Evolutionary conservation across 2,329 filamentous ascomycete genomes (phyloP).

Genomic region (Phyllosticta capitalensis): DNA sequence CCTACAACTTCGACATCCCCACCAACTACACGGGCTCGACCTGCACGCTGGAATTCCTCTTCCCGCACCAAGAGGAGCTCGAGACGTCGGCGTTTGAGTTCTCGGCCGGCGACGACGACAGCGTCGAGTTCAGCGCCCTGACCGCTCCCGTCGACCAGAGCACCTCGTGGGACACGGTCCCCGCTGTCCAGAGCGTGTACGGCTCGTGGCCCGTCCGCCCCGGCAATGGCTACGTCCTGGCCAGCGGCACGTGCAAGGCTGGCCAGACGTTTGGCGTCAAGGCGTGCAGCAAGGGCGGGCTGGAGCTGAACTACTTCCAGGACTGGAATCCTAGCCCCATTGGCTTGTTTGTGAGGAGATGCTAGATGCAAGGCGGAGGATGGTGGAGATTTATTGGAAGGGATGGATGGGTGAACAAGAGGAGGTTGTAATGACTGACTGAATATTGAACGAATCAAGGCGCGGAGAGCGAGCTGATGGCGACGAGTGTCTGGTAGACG

Average conservation of each 20-base stretch:
- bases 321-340: constrained; percentile 48
- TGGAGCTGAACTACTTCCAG: constrained; percentile 52
- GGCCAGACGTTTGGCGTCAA: constrained; percentile 44
- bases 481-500: not conserved
- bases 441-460: not conserved
- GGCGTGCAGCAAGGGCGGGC: constrained; percentile 42
- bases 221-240: constrained; percentile 46
- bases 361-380: not conserved
- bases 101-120: constrained; percentile 40
- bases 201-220: constrained; percentile 38
- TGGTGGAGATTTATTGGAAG: not conserved
- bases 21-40: constrained; percentile 21
- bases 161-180: constrained; percentile 48
- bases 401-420: not conserved
- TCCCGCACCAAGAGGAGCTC: constrained; percentile 49
- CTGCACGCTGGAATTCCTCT: constrained; percentile 57
- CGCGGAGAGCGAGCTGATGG: not conserved
- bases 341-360: constrained; percentile 22
- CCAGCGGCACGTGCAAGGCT: constrained; percentile 45
- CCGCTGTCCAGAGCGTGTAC: constrained; percentile 36
- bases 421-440: not conserved
- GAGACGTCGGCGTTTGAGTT: constrained; percentile 45
- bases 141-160: constrained; percentile 33
- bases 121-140: constrained; percentile 44
- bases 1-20: constrained; percentile 42